Evolutionary conservation across 345 rosid species (phyloP).

Genomic region (Lepidium africanum): DNA sequence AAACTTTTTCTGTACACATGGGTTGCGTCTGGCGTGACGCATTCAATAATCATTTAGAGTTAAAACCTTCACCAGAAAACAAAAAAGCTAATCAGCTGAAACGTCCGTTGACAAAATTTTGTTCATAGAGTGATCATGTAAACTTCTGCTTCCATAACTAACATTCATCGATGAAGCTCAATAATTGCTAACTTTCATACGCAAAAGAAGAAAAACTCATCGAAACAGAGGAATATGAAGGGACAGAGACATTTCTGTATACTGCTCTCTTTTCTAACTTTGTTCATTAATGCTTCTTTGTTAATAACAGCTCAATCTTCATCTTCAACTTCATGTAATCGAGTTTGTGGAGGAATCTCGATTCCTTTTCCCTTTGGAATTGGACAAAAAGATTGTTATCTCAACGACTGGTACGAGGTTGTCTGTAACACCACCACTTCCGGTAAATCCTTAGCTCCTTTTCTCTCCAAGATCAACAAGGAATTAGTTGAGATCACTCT

Average conservation of each 20-base stretch:
- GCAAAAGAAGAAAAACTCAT: not conserved
- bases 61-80: too few relatives aligned
- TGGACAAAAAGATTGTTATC: conserved; percentile 15
- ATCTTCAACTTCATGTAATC: not conserved
- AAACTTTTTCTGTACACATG: too few relatives aligned
- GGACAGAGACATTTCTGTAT: not conserved
- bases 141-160: not conserved
- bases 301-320: conserved; percentile 4
- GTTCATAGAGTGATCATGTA: not conserved
- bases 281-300: not conserved
- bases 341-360: conserved; percentile 31
- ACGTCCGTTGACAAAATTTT: not conserved
- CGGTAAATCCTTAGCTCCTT: conserved; percentile 4
- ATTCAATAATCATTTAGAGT: too few relatives aligned
- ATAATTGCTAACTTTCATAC: not conserved
- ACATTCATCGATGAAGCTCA: not conserved
- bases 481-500: conserved; percentile 17
- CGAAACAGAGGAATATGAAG: not conserved
- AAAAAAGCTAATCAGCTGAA: too few relatives aligned
- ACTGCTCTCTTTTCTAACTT: not conserved
- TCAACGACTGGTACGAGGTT: not conserved
- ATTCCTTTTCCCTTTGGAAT: conserved; percentile 44
- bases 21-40: too few relatives aligned
- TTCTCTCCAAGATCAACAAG: not conserved
- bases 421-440: conserved; percentile 14